Base-by-base conservation (phyloP, 75 land plant genomes). In the Sequoiadendron giganteum region DNA sequence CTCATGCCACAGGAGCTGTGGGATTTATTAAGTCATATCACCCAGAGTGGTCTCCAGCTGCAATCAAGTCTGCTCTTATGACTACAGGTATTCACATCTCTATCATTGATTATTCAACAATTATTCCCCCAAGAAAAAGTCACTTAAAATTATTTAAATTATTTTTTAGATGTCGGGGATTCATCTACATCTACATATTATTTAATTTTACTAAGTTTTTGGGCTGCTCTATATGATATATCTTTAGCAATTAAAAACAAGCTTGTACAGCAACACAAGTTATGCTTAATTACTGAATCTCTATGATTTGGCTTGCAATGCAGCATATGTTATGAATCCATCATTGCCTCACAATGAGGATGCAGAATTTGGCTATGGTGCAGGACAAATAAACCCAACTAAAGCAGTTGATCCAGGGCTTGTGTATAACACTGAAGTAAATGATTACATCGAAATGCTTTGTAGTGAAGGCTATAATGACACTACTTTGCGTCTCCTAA, bases 31-130 rank as follows among this genome's bases (percentile, higher is more conserved):
- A 92, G 72, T 88, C 92, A 0, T 85, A 88, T 80, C 93, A 89
- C 42, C 94, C 92, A 0, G 58, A 61, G n/a, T 93, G 94, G 94
- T 87, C 91, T 65, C 90, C 94, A 3, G 86, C 93, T 6, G 91
- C 91, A 0, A 90, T 93, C 72, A 90, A 87, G 89, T 93, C 94
- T 11, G 94, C 94, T 72, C 80, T 93, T 86, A 87, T 93, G 84
- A 92, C 94, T 32, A 89, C 93, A 32, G 94, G 92, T 91, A 75
- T 10, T 75, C 77, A 56, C 5, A 6, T 16, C 7, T 14, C 61
- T 10, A 13, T 56, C 34, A 75, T 75, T 75, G 36, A 15, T 75
- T 42, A 42, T 42, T 42, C 43, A 42, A 42, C 43, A 42, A 3
- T 42, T 42, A 42, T 42, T 42, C 43, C 43, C 4, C 43, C 3